Conservation (phyloP, 352 stramenopile species). For the Elongisporangium prolatum region DNA sequence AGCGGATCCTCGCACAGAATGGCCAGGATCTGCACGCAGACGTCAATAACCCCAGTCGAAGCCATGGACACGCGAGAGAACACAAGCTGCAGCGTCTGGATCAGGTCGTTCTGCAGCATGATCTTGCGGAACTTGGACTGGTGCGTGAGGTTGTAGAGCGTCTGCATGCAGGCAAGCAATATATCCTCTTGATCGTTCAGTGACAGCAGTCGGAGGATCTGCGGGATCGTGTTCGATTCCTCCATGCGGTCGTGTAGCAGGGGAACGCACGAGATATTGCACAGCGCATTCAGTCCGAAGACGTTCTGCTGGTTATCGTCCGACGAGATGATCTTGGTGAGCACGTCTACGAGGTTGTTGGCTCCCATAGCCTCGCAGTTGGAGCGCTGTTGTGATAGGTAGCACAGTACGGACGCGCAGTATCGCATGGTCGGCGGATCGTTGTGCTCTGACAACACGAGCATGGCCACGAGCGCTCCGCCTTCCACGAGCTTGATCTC, state of each 20-base stretch:
- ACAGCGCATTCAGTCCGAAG: constrained; percentile 71
- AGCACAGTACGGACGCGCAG: constrained; percentile 67
- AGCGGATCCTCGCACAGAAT: constrained; percentile 59
- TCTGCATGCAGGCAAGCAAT: constrained; percentile 55
- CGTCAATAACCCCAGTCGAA: constrained; percentile 30
- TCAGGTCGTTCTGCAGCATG: constrained; percentile 51
- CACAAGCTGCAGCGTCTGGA: constrained; percentile 37
- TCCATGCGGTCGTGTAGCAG: constrained; percentile 70
- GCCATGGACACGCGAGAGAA: constrained; percentile 22
- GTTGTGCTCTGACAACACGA: constrained; percentile 67
- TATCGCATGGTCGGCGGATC: constrained; percentile 67
- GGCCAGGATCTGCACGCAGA: constrained; percentile 62
- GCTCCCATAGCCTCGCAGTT: constrained; percentile 78
- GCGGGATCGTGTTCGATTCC: constrained; percentile 40
- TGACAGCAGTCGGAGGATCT: constrained; percentile 50
- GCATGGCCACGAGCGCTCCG: constrained; percentile 54
- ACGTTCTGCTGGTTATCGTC: constrained; percentile 58
- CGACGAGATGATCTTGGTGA: constrained; percentile 49
- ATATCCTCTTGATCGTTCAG: constrained; percentile 39
- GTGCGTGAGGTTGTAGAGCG: constrained; percentile 67
- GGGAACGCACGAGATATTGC: constrained; percentile 65
- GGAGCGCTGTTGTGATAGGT: constrained; percentile 50
- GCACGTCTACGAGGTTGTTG: constrained; percentile 59
- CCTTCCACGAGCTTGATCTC: constrained; percentile 66
- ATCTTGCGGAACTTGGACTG: constrained; percentile 49